Conservation (phyloP, 345 rosid genomes). For the Cardamine chenopodiifolia region DNA sequence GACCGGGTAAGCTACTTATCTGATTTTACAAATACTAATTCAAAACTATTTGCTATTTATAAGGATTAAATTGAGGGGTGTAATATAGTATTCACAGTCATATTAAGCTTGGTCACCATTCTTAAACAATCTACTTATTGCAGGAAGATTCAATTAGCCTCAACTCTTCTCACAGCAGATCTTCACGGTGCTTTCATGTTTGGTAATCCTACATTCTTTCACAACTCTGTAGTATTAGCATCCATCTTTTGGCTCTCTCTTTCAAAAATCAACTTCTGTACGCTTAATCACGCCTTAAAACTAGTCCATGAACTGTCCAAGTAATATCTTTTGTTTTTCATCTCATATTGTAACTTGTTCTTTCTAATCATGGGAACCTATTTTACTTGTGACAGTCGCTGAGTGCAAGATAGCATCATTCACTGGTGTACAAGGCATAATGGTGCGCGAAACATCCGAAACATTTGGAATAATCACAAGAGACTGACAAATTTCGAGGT, state of each 20-base stretch:
- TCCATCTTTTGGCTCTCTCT: constrained; percentile 2
- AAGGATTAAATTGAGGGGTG: background rate
- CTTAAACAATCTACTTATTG: constrained; percentile 30
- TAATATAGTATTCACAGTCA: constrained; percentile 4
- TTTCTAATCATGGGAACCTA: background rate
- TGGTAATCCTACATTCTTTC: constrained; percentile 44
- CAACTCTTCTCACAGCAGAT: constrained; percentile 60
- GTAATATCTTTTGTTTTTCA: background rate
- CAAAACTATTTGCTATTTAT: background rate
- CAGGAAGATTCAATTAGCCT: constrained; percentile 59
- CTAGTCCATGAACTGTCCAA: background rate
- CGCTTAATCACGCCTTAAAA: background rate
- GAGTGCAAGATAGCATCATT: constrained; percentile 65
- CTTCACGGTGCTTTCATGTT: constrained; percentile 69
- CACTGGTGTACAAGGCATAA: constrained; percentile 71
- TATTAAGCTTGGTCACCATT: constrained; percentile 18
- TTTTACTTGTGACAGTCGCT: constrained; percentile 57
- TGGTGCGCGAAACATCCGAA: constrained; percentile 91
- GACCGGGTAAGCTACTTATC: constrained; percentile 48
- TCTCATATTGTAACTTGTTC: background rate
- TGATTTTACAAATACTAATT: background rate
- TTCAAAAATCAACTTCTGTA: background rate
- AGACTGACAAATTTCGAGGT: constrained; percentile 69
- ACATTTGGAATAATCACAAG: constrained; percentile 78
- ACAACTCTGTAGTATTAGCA: background rate